Conservation (phyloP, 352 stramenopile species). For the Globisporangium parvum region DNA sequence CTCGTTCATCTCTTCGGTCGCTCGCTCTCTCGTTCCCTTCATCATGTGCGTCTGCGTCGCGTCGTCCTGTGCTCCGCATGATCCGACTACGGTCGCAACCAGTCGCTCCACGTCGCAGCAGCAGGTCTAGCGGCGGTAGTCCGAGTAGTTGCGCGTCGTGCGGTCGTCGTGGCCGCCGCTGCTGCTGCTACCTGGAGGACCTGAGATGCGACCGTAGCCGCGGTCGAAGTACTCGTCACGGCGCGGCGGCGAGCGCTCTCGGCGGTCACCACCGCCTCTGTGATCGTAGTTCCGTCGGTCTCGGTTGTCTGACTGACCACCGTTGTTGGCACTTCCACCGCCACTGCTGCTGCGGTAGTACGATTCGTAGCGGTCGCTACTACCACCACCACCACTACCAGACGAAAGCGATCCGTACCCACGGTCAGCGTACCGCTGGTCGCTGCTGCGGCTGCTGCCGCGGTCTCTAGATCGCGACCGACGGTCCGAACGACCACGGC, state of each 20-base stretch:
- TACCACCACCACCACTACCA: neutral
- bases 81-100: too few relatives aligned
- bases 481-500: conserved; percentile 13
- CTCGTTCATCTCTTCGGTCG: too few relatives aligned
- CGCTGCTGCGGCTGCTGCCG: conserved; percentile 11
- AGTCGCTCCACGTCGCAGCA: too few relatives aligned
- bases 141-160: conserved; percentile 38
- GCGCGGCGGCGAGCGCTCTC: conserved; percentile 11
- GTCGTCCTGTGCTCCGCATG: too few relatives aligned
- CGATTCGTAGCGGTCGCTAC: conserved; percentile 15
- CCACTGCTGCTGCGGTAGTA: conserved; percentile 15
- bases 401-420: conserved; percentile 19
- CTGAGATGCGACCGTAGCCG: conserved; percentile 28
- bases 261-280: conserved; percentile 9
- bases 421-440: conserved; percentile 18
- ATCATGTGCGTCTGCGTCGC: too few relatives aligned
- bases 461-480: conserved; percentile 26
- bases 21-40: too few relatives aligned
- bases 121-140: conserved; percentile 30
- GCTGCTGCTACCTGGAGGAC: conserved; percentile 9
- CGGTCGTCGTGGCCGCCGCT: conserved; percentile 49
- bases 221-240: conserved; percentile 14
- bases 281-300: conserved; percentile 12
- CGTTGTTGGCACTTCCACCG: conserved; percentile 1
- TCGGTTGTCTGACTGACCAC: conserved; percentile 1